Base-by-base conservation (phyloP, 371 early-diverging fungal species). In the Saksenaea oblongispora region DNA sequence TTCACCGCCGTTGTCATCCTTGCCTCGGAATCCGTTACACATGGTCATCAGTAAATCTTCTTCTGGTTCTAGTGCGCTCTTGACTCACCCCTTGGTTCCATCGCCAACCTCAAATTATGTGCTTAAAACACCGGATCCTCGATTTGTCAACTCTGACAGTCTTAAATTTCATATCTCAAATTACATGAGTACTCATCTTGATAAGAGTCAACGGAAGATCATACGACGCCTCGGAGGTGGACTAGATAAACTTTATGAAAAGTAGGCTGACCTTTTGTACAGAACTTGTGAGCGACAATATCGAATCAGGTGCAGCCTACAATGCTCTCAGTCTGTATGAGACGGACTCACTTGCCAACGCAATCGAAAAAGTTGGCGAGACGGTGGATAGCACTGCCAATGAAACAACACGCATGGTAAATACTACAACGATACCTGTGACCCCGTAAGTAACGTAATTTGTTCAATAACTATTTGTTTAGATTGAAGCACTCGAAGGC, bases 241-340 rank as follows among this genome's bases (percentile, higher is more conserved):
- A 24, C 28, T 36, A 22, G 24, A 17, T 47, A 17, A 8, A 22
- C 15, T 7, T 26, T 17, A 57, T 22, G 3, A 14, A 27, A 8
- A 9, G 11, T 18, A 28, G 9, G 8, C 41, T 41, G n/a, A 57
- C 34, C 13, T 31, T 59, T 35, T 14, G n/a, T 17, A 53, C 35
- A 69, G 63, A 63, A 14, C 39, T 89, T 34, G 80, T 91, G 0
- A 67, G 73, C 24, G 87, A 89, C 59, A 87, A 89, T 58, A 77
- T 89, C n/a, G 94, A 94, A 58, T 79, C 95, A 22, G 95, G 95
- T 0, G 92, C 91, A 3, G 73, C 85, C 0, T 91, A 92, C 73
- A 96, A 96, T 62, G 93, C 89, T 27, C 91, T 95, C 75, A 94
- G 94, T 42, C 83, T 96, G 51, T 81, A 80, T 59, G 95, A 94